Percentiles rank a stretch among this genome's conserved stretches.
phyloP scores from a whole-genome alignment of 2,329 filamentous ascomycete genomes.

The Paecilomyces niveus region DNA sequence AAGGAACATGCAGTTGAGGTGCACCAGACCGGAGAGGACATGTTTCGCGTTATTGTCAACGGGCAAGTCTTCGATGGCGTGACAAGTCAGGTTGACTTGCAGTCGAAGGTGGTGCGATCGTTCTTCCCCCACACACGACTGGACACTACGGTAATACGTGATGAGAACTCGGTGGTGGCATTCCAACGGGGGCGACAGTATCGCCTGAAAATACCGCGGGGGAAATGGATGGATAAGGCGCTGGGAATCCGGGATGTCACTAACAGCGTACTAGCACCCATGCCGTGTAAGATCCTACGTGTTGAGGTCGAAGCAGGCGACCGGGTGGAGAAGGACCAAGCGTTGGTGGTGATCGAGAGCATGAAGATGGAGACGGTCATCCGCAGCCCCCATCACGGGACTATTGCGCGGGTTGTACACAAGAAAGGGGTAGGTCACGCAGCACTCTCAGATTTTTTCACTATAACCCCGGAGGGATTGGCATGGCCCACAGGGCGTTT shows the following conservation, averaged over 20 bases:
- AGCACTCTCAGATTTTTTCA: constrained; percentile 1
- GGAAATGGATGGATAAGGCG: constrained; percentile 80
- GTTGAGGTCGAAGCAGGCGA: constrained; percentile 83
- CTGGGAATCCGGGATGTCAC: constrained; percentile 72
- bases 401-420: constrained; percentile 66
- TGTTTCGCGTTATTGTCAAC: constrained; percentile 45
- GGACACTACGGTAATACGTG: constrained; percentile 64
- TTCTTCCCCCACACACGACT: constrained; percentile 79
- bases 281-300: constrained; percentile 93
- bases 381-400: constrained; percentile 64
- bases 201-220: constrained; percentile 49
- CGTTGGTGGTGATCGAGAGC: constrained; percentile 82
- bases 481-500: neutral
- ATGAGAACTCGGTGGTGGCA: constrained; percentile 53
- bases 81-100: constrained; percentile 40
- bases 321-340: constrained; percentile 73
- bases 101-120: constrained; percentile 52
- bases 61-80: constrained; percentile 34
- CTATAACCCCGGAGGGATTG: constrained; percentile 1
- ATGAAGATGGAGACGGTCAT: constrained; percentile 91
- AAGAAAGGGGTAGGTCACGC: constrained; percentile 59
- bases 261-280: constrained; percentile 82
- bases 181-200: constrained; percentile 64
- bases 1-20: constrained; percentile 43
- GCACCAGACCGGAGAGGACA: constrained; percentile 42